These are phyloP conservation scores for Cyclostephanos tholiformis DNA, from an alignment of 108 stramenopile species.

Conservation along the genomic window DNA sequence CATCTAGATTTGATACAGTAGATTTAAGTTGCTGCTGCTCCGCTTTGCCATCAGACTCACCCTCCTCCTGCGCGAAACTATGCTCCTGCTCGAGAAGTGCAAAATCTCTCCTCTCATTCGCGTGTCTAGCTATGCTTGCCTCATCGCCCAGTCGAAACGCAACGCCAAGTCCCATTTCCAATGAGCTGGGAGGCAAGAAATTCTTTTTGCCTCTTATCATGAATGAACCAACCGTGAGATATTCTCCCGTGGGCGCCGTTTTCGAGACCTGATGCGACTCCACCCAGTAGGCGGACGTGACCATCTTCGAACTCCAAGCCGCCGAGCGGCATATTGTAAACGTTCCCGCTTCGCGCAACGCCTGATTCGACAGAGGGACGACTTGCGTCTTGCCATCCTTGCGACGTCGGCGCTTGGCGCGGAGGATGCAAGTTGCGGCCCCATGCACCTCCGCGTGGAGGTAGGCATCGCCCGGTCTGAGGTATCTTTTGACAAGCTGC, in stretches of 20 bases:
- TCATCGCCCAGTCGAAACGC: constrained; percentile 94
- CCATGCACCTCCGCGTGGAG: constrained; percentile 98
- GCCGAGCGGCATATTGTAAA: constrained; percentile 91
- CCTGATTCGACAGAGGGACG: constrained; percentile 77
- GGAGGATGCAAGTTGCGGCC: constrained; percentile 90
- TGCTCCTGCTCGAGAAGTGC: constrained; percentile 60
- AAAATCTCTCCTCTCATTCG: constrained; percentile 87
- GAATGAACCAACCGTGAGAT: constrained; percentile 94
- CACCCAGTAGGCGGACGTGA: constrained; percentile 94
- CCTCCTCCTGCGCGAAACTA: constrained; percentile 1
- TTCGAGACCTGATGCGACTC: constrained; percentile 94
- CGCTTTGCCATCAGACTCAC: constrained; percentile 6
- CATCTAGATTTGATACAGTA: not conserved
- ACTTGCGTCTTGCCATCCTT: constrained; percentile 64
- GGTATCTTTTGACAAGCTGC: constrained; percentile 88
- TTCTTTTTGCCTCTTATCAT: constrained; percentile 98
- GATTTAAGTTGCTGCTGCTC: constrained; percentile 7
- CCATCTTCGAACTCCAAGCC: constrained; percentile 91
- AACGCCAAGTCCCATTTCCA: constrained; percentile 96
- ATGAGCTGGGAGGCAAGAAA: constrained; percentile 83
- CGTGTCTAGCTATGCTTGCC: constrained; percentile 82
- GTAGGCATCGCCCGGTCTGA: constrained; percentile 96
- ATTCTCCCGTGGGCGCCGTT: constrained; percentile 96
- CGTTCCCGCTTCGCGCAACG: constrained; percentile 86
- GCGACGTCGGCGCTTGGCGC: constrained; percentile 75